phyloP scores from a whole-genome alignment of 495 filamentous ascomycete genomes.

The Cudoniella acicularis region DNA sequence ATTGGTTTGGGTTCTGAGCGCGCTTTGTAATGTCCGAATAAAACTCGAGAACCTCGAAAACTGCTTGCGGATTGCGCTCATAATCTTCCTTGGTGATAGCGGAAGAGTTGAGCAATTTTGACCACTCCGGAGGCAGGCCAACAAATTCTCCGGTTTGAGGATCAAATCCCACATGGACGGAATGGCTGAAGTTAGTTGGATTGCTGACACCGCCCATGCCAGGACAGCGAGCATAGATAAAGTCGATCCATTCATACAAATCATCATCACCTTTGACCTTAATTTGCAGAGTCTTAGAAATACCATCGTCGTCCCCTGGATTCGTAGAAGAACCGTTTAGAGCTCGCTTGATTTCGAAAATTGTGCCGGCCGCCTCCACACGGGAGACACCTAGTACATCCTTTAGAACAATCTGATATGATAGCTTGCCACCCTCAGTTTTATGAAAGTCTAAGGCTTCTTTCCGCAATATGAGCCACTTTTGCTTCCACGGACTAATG shows the following conservation, averaged over 20 bases:
- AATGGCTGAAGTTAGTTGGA: constrained; percentile 94
- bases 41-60: constrained; percentile 95
- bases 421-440: constrained; percentile 76
- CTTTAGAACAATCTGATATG: constrained; percentile 72
- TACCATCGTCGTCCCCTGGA: constrained; percentile 65
- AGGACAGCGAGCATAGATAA: constrained; percentile 91
- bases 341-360: constrained; percentile 86
- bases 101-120: constrained; percentile 87
- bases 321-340: constrained; percentile 57
- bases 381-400: constrained; percentile 82
- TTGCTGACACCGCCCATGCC: constrained; percentile 98
- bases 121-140: constrained; percentile 93
- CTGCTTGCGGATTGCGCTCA: constrained; percentile 95
- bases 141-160: constrained; percentile 89
- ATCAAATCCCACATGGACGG: constrained; percentile 96
- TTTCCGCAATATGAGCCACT: constrained; percentile 83
- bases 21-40: constrained; percentile 93
- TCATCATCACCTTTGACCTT: constrained; percentile 93
- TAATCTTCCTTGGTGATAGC: constrained; percentile 98
- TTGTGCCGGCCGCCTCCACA: constrained; percentile 80
- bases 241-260: constrained; percentile 97
- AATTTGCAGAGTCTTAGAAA: constrained; percentile 76
- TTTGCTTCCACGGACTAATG: constrained; percentile 79
- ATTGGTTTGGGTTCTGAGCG: constrained; percentile 73
- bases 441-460: constrained; percentile 90